phyloP scores from a whole-genome alignment of 2,329 filamentous ascomycete genomes.

The Colletotrichum sojae region DNA sequence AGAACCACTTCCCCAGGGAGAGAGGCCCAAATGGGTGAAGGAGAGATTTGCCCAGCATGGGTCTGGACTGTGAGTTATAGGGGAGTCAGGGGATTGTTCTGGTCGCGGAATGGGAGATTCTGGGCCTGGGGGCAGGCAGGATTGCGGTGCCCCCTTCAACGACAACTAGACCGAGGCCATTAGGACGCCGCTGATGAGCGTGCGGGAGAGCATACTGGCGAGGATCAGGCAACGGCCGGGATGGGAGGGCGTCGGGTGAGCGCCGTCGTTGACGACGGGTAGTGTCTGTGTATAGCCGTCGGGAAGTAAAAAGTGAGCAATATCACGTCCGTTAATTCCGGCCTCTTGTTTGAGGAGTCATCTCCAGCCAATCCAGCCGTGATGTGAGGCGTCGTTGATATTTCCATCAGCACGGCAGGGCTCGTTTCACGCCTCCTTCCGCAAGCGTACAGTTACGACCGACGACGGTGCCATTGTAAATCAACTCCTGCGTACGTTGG shows the following conservation, averaged over 20 bases:
- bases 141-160: too few relatives aligned
- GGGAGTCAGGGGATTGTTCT: too few relatives aligned
- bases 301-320: background rate
- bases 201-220: too few relatives aligned
- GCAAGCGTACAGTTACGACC: background rate
- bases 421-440: background rate
- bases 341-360: background rate
- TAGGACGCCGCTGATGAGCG: too few relatives aligned
- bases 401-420: background rate
- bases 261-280: background rate
- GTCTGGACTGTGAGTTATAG: too few relatives aligned
- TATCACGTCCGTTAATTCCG: background rate
- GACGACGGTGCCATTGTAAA: too few relatives aligned
- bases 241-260: too few relatives aligned
- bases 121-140: too few relatives aligned
- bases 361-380: background rate
- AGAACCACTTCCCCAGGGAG: background rate
- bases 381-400: background rate
- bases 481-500: too few relatives aligned
- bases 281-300: background rate
- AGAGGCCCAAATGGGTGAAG: background rate
- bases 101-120: too few relatives aligned
- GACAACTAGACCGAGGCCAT: too few relatives aligned
- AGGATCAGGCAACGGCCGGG: too few relatives aligned
- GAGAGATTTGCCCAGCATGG: background rate